phyloP scores from a whole-genome alignment of 1,284 basidiomycete species.

The Volvariella surrecta region DNA sequence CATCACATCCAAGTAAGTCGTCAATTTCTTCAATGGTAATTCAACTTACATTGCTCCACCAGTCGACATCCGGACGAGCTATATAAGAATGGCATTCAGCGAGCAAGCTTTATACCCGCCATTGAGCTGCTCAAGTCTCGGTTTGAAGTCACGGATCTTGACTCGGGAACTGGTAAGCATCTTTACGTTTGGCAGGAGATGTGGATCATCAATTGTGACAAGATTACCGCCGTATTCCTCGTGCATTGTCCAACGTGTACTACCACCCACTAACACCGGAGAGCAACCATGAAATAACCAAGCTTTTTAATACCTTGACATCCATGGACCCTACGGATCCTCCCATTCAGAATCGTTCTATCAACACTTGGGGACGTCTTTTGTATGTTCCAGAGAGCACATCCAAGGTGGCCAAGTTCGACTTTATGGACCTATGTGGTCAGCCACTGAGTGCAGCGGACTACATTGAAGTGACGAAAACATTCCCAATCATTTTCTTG shows the following conservation, averaged over 20 bases:
- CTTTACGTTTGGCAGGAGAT: constrained; percentile 1
- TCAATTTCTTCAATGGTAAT: background rate
- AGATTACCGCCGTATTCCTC: constrained; percentile 91
- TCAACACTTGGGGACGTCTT: constrained; percentile 86
- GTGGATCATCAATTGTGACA: constrained; percentile 25
- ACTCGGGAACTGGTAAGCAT: constrained; percentile 83
- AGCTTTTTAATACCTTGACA: constrained; percentile 74
- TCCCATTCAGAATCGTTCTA: constrained; percentile 54
- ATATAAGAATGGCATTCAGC: constrained; percentile 98
- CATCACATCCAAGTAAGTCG: constrained; percentile 90
- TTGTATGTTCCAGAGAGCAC: constrained; percentile 78
- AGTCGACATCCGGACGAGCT: constrained; percentile 96
- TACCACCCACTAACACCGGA: constrained; percentile 70
- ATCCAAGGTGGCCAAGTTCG: constrained; percentile 77
- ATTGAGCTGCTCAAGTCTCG: constrained; percentile 89
- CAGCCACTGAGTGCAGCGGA: constrained; percentile 90
- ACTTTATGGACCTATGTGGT: constrained; percentile 85
- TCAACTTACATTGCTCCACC: constrained; percentile 2
- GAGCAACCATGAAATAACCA: constrained; percentile 65
- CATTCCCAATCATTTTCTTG: constrained; percentile 85
- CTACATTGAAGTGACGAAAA: constrained; percentile 89
- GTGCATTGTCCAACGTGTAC: constrained; percentile 89
- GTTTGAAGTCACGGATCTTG: constrained; percentile 85
- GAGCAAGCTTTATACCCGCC: constrained; percentile 92
- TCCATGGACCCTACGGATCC: constrained; percentile 45